Conservation (phyloP, 345 rosid species). For the Diplotaxis tenuifolia region DNA sequence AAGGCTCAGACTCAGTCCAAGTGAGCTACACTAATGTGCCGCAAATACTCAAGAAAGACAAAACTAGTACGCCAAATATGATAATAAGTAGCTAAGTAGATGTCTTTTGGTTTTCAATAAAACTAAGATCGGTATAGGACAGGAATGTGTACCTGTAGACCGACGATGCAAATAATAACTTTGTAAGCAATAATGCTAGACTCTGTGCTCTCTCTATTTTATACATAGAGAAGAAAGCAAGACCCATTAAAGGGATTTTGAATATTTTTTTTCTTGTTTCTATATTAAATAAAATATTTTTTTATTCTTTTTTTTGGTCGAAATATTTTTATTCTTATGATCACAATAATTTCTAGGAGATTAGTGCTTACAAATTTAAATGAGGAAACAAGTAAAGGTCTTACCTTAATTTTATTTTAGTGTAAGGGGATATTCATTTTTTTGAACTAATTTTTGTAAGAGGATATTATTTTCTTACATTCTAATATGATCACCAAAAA, state of each 20-base stretch:
- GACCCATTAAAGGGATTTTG: conserved; percentile 24
- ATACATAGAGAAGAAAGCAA: conserved; percentile 17
- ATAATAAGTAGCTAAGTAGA: conserved; percentile 9
- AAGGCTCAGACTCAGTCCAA: neutral
- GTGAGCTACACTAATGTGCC: neutral
- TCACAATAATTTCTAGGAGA: neutral
- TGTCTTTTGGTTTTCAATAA: neutral
- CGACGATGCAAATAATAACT: neutral
- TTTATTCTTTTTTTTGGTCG: too few relatives aligned
- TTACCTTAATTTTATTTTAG: too few relatives aligned
- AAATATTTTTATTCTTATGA: neutral
- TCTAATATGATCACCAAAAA: neutral
- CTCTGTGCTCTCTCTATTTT: conserved; percentile 8
- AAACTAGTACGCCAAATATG: conserved; percentile 4
- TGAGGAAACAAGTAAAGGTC: neutral
- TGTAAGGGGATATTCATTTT: too few relatives aligned
- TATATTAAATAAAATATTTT: neutral
- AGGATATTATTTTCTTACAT: neutral
- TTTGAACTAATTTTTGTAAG: too few relatives aligned
- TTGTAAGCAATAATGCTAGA: conserved; percentile 10
- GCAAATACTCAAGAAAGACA: neutral
- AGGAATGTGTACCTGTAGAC: conserved; percentile 6
- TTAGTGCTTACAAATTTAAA: neutral
- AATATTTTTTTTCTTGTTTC: neutral
- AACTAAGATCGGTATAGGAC: conserved; percentile 27